Base-by-base conservation (phyloP, 2,329 filamentous ascomycete genomes). In the Hirsutella minnesotensis region DNA sequence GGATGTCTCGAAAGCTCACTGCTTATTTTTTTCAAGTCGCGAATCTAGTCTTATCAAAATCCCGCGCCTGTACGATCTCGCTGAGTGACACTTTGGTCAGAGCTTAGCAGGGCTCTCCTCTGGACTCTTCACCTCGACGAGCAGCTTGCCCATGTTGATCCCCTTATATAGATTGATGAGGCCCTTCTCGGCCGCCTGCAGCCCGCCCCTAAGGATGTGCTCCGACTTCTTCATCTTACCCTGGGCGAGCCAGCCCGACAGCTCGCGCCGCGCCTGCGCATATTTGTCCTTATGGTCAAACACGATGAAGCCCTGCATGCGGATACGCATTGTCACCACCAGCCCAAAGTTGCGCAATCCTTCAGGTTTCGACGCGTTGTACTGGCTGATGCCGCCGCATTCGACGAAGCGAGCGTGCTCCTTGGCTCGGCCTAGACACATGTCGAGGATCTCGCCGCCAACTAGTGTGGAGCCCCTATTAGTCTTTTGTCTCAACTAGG, bases 141-240 rank as follows among this genome's bases (percentile, higher is more conserved):
- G 61, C 50, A 79, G 67, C 67, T 81, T 73, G 63, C 83, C 83
- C 9, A 73, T 86, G 57, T 89, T 89, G 15, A 69, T 64, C 34
- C 84, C 84, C 39, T 75, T 67, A 56, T 80, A 88, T 44, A 89
- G 60, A 46, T 76, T 71, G 12, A 76, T 60, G 42, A 88, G 66
- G 0, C 73, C 79, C 49, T 75, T 62, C 44, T 84, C 79, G 2
- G 82, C 81, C 30, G 69, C 69, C 45, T 66, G 63, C 12, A 88
- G 61, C 1, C 83, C 83, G n/a, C 83, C 83, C 51, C 73, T 73
- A 47, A 87, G 61, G 44, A 89, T 73, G 2, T 79, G 81, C 61
- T 87, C 81, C 57, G 80, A 79, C 44, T 78, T 65, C 71, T 84
- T 77, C 48, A 89, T 60, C 64, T 80, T 85, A 40, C 84, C 84